Base-by-base conservation (phyloP, 2,329 filamentous ascomycete genomes). In the Ophiobolus disseminans region DNA sequence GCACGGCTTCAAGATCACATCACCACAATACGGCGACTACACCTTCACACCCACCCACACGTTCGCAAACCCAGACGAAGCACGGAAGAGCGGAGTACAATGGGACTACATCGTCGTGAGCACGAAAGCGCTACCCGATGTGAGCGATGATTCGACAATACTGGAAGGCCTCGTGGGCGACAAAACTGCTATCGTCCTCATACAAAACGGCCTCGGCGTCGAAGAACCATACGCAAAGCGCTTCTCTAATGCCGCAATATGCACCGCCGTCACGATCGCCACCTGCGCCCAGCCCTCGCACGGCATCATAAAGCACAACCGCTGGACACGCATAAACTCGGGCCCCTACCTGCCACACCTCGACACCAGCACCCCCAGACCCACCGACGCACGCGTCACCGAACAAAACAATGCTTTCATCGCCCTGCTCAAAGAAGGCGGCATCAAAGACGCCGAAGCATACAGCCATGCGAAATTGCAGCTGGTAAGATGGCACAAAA, bases 401-500 rank as follows among this genome's bases (percentile, higher is more conserved):
- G 73, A 73, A 36, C 72, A 75, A 49, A 82, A 84, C 40, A 63
- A 73, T 13, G 70, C 71, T 2, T 79, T 89, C 47, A 75, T 80
- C 17, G 70, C 72, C n/a, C 80, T 83, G 71, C 81, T 86, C 68
- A 69, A 75, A 10, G 73, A 81, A n/a, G 86, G 86, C 28, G 82
- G 82, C 1, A 83, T 90, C 55, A 80, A 80, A 49, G 87, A 90
- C 69, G 85, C 86, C 4, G 82, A 86, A 52, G 75, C 81, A 6
- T 84, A 87, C 60, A 79, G 82, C 37, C 85, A 89, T 68, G 75
- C 84, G 23, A 86, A 84, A 50, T 76, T 90, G 36, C 88, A 90
- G 71, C 81, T 84, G 32, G 82, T 90, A 14, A 79, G 87, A 19
- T 90, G 87, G 87, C 87, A 90, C 71, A 90, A 90, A 71, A 82